A percentile compares a stretch with the other conserved stretches of the same genome.
These are phyloP conservation scores for Gynostemma pentaphyllum DNA, from an alignment of 306 rosid genomes.

Conservation along the genomic window DNA sequence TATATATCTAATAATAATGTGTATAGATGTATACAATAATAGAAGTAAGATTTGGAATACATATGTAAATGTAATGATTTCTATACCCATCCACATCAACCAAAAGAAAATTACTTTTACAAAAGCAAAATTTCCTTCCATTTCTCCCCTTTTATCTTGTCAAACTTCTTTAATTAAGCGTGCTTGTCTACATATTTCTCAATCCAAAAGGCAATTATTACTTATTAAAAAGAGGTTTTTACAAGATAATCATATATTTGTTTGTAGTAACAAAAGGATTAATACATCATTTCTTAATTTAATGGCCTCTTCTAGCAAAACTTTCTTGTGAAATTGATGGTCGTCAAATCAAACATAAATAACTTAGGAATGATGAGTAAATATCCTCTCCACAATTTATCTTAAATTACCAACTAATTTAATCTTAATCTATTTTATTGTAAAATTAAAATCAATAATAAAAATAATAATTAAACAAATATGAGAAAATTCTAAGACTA, in stretches of 20 bases:
- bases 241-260: neutral
- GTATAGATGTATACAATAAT: neutral
- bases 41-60: neutral
- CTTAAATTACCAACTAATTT: no score
- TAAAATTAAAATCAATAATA: no score
- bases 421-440: no score
- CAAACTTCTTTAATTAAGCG: constrained; percentile 10
- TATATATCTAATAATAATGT: neutral
- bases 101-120: neutral
- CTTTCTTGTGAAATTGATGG: no score
- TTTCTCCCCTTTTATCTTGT: neutral
- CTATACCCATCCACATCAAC: neutral
- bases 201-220: neutral
- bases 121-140: neutral
- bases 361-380: no score
- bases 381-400: no score
- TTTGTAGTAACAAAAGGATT: neutral
- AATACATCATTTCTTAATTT: neutral
- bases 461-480: no score
- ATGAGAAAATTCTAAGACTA: no score
- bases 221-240: neutral
- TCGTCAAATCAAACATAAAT: no score
- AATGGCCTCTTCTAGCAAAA: neutral
- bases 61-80: constrained; percentile 1
- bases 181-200: constrained; percentile 6